Conservation (phyloP, 2,329 filamentous ascomycete genomes). For the Apiospora aurea region DNA sequence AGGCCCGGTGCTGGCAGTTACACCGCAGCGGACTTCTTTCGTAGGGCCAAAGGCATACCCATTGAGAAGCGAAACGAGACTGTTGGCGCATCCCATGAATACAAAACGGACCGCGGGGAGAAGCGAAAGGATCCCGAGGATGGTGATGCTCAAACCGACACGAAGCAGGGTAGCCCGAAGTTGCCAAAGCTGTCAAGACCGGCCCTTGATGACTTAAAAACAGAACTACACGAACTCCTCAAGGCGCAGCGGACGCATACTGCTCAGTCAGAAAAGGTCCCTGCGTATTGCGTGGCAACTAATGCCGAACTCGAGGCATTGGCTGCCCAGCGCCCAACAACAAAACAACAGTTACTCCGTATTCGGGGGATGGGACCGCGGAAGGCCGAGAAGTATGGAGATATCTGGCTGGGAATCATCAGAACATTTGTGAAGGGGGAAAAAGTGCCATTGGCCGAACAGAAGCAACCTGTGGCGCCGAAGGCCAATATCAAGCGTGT, state of each 20-base stretch:
- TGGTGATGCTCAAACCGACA: neutral
- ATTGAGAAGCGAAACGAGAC: neutral
- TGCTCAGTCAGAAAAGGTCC: neutral
- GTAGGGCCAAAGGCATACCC: neutral
- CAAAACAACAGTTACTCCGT: neutral
- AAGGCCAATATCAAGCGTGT: constrained; percentile 16
- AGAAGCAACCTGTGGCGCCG: neutral
- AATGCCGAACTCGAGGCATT: constrained; percentile 23
- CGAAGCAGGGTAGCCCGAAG: constrained; percentile 2
- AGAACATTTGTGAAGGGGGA: neutral
- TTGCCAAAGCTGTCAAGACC: neutral
- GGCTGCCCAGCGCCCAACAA: constrained; percentile 11
- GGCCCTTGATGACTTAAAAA: neutral
- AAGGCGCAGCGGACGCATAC: constrained; percentile 5
- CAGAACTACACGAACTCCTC: neutral
- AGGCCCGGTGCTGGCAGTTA: neutral
- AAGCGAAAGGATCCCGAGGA: neutral
- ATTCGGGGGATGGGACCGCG: constrained; percentile 23
- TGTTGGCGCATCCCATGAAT: neutral
- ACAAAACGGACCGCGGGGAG: neutral
- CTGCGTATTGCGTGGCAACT: constrained; percentile 18
- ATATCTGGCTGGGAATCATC: constrained; percentile 21
- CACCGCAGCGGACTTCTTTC: constrained; percentile 19
- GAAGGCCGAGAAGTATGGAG: constrained; percentile 25
- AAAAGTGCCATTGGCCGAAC: neutral